Base-by-base conservation (phyloP, 805 yeast genomes). In the Saturnispora silvae region DNA sequence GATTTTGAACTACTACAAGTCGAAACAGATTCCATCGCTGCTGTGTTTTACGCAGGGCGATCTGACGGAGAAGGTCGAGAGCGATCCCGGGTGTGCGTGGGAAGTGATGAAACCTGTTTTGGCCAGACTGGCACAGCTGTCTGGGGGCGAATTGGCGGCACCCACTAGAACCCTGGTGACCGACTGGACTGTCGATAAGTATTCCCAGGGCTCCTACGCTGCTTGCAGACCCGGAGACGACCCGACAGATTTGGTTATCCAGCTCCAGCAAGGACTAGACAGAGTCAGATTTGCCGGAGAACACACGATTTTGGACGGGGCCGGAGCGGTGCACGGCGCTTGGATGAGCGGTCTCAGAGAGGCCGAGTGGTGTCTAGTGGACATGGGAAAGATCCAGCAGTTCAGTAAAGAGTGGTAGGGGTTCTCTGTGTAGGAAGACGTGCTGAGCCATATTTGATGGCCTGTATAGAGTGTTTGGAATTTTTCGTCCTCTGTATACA, bases 251-350 rank as follows among this genome's bases (percentile, higher is more conserved):
- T 54, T 75, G 14, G 69, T 80, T 0, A 52, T 74, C 13, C 80
- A 78, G n/a, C 64, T 82, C 40, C 64, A 70, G 15, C 70, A 70
- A 18, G 82, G 85, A 0, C 60, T 68, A 16, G 75, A 67, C 10
- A 63, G 65, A 7, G 59, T 86, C 3, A 63, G 95, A 30, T 86
- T 86, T 63, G 95, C 95, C 0, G 96, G 96, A 6, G 96, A 86
- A 52, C 95, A 86, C 54, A 81, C 95, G 0, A 73, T 76, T 17
- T 59, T 73, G 46, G 95, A 84, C 46, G 95, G 94, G 6, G 81
- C 85, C 13, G 96, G 96, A 0, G 86, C 95, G 47, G 92, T 81
- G 4, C 94, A 86, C 53, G 96, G 95, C 0, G 95, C 95, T 0
- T 84, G 83, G 74, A 62, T 64, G 43, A 79, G 89, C 49, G 96